Evolutionary conservation across 2,329 filamentous ascomycete genomes (phyloP), one percentile per base, ranked within the genome.

Genomic region (Amauroascus niger): DNA sequence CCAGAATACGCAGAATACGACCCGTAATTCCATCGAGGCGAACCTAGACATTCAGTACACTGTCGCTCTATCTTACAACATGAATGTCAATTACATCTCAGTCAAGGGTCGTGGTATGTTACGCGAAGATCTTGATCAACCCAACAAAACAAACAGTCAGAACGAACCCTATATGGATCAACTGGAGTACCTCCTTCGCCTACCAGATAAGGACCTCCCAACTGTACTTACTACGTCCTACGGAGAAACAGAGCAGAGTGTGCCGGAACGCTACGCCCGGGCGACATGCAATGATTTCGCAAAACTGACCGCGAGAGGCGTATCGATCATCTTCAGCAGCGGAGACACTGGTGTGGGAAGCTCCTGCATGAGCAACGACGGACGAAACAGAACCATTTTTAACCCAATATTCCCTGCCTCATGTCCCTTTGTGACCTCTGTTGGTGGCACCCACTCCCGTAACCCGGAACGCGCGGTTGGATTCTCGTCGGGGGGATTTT

Each of bases 141-240:
- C 74, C 65, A 33, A 62, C 20, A 37, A 58, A 0, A 62, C 61
- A 6, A 59, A 69, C 58, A 76, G 81, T 56, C 70, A 70, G 8
- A 83, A 86, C 59, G 84, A 87, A 69, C 82, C 83, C 0, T 88
- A 82, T 64, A 72, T 87, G 2, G 77, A 77, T 13, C 81, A 83
- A 65, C 74, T 83, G 3, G 74, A 77, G 54, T 79, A 82, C 63
- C 71, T 87, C 6, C 69, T 84, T 2, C 64, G 70, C 18, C 73
- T 83, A 18, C 66, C 73, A 0, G 75, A 80, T 55, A 64, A 71
- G 1, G 64, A 78, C 16, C 71, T 87, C 0, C 84, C 85, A 0
- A 75, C 79, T 2, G 79, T 86, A n/a, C 74, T 88, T 39, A 78
- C 76, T 35, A 84, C 81, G 14, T 87, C 83, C 0, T 88, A 87